Conservation (phyloP, 2,329 filamentous ascomycete genomes). For the Sodiomyces alkalinus region DNA sequence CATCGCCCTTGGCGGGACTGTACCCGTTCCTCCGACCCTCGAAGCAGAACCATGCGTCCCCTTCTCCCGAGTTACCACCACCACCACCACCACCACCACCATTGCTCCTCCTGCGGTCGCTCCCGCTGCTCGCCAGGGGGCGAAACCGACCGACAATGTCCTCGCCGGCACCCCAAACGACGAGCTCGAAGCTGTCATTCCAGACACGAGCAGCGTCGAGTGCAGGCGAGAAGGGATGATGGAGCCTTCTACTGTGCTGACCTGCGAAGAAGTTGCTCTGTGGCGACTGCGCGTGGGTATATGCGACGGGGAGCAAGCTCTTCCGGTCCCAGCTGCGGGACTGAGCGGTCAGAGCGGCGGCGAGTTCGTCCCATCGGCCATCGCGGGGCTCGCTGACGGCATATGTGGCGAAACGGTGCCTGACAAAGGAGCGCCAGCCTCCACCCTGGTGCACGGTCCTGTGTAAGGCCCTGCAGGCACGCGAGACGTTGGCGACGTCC, state of each 20-base stretch:
- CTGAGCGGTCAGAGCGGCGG: slow-evolving; percentile 31
- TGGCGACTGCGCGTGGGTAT: slow-evolving; percentile 13
- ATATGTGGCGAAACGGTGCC: slow-evolving; percentile 23
- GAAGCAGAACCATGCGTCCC: slow-evolving; percentile 10
- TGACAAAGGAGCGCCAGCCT: slow-evolving; percentile 37
- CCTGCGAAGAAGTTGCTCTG: slow-evolving; percentile 7
- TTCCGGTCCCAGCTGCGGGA: slow-evolving; percentile 38
- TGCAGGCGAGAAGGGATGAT: slow-evolving; percentile 25
- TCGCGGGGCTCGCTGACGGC: slow-evolving; percentile 10
- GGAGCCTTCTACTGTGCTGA: too few species aligned
- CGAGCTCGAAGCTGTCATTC: slow-evolving; percentile 24
- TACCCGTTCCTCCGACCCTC: slow-evolving; percentile 24
- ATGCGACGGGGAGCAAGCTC: slow-evolving; percentile 15
- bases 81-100: slow-evolving; percentile 2
- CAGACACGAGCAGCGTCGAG: slow-evolving; percentile 27
- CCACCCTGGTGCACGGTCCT: slow-evolving; percentile 20
- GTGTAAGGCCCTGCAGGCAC: slow-evolving; percentile 22
- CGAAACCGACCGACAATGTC: slow-evolving; percentile 29
- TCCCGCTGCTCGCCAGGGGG: slow-evolving; percentile 12
- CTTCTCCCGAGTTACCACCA: not conserved
- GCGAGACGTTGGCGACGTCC: slow-evolving; percentile 26
- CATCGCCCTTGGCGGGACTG: slow-evolving; percentile 29
- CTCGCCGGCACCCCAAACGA: slow-evolving; percentile 36
- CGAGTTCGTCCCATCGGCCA: slow-evolving; percentile 21
- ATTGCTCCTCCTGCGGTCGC: too few species aligned